Conservation (phyloP, 129 eudicot genomes). For the Ambrosia trifida region DNA sequence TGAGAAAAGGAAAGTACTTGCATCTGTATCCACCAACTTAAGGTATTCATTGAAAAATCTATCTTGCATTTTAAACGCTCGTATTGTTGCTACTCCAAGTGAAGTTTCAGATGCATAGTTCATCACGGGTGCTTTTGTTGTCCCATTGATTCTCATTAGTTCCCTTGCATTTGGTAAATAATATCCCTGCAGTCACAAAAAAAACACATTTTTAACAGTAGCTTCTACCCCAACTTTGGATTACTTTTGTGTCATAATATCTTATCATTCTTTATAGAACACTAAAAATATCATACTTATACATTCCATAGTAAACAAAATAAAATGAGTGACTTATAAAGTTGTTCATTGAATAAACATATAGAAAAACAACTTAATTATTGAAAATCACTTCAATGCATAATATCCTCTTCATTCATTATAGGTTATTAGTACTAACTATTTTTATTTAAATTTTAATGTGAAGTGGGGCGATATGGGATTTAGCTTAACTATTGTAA, state of each 20-base stretch:
- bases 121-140: conserved; percentile 89
- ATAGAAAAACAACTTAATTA: background rate
- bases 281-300: background rate
- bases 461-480: too few species aligned
- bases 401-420: too few species aligned
- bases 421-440: too few species aligned
- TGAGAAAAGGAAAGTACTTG: conserved; percentile 63
- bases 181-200: conserved; percentile 43
- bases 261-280: too few species aligned
- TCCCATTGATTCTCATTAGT: conserved; percentile 81
- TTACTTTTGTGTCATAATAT: background rate
- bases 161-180: conserved; percentile 76
- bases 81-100: conserved; percentile 74
- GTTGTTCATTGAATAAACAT: background rate
- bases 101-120: conserved; percentile 76
- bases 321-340: background rate
- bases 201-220: background rate
- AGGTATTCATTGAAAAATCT: conserved; percentile 56
- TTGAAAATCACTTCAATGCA: background rate
- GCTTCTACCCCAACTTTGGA: background rate
- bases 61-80: conserved; percentile 72
- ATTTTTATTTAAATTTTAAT: too few species aligned
- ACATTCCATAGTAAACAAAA: background rate
- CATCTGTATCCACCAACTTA: conserved; percentile 70
- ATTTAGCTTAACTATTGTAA: too few species aligned